phyloP scores from a whole-genome alignment of 129 eudicot genomes.

The Tagetes erecta region DNA sequence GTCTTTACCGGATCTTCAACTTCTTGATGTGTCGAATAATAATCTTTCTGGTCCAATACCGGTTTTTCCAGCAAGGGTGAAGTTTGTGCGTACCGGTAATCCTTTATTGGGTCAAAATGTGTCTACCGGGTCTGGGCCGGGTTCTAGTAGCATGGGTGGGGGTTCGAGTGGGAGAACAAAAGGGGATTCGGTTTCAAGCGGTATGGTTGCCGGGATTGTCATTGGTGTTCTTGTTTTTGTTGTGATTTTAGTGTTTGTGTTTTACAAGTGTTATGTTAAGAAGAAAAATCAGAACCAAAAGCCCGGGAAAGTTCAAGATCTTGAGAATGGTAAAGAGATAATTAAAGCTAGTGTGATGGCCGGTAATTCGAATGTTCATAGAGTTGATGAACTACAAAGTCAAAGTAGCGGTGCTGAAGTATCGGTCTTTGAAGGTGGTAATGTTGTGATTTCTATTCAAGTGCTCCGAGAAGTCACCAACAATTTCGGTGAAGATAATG shows the following conservation, averaged over 20 bases:
- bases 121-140: conserved; percentile 3
- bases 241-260: conserved; percentile 41
- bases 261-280: conserved; percentile 34
- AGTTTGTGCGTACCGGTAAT: conserved; percentile 9
- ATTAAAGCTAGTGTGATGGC: conserved; percentile 23
- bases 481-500: conserved; percentile 7
- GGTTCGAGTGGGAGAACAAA: conserved; percentile 12
- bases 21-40: conserved; percentile 27
- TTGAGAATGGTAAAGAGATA: conserved; percentile 38
- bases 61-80: neutral
- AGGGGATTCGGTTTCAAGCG: conserved; percentile 19
- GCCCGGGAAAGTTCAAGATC: conserved; percentile 39
- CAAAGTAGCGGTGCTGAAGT: neutral
- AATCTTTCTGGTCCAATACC: conserved; percentile 16
- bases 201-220: conserved; percentile 41
- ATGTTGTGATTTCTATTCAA: neutral
- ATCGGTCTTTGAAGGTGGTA: conserved; percentile 10
- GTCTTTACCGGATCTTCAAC: neutral
- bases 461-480: conserved; percentile 12
- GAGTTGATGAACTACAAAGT: neutral
- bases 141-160: conserved; percentile 16
- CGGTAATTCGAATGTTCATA: neutral
- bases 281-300: conserved; percentile 39
- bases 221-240: conserved; percentile 38
- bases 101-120: neutral